Evolutionary conservation across 805 yeast genomes (phyloP), one percentile per base, ranked within the genome.

Genomic region (Candida dendrica): DNA sequence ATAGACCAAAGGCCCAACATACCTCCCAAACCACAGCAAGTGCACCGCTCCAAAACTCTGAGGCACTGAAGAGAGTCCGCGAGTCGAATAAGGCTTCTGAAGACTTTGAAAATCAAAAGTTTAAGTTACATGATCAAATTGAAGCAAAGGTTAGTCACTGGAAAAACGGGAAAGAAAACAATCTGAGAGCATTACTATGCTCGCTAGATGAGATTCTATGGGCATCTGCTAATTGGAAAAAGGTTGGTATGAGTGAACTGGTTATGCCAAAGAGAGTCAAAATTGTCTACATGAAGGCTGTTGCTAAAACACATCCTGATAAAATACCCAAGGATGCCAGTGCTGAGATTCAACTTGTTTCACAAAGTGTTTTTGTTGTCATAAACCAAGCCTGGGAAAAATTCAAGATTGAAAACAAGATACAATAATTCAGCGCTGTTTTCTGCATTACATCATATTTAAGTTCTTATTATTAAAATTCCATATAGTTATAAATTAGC

Each of bases 181-280:
- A 93, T 54, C 64, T 93, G 17, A 72, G 99, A 37, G 84, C 83
- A 2, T 68, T 93, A 43, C 67, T 93, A 27, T 71, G 88, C 2
- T 73, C 88, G 3, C 64, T 93, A 43, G 80, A 85, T 31, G 60
- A 64, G 2, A 72, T 93, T 15, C 62, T 93, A 13, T 79, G 86
- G 79, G 79, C 85, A 11, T 77, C 72, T 37, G 48, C 74, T 2
- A 72, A 74, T 33, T 85, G 93, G 95, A 74, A 73, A 47, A 68
- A 74, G 15, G 81, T 89, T 5, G 60, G 79, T 1, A 61, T 83
- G 55, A 71, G 81, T 4, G 97, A 91, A 43, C 66, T 93, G 45
- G 93, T 93, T 45, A 67, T 90, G 48, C 91, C 95, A 16, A 90
- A 89, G 52, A 89, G 85, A 59, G 97, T 89, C 32, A 91, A 91